Base-by-base conservation (phyloP, 2,329 filamentous ascomycete genomes). In the Colletotrichum musae region DNA sequence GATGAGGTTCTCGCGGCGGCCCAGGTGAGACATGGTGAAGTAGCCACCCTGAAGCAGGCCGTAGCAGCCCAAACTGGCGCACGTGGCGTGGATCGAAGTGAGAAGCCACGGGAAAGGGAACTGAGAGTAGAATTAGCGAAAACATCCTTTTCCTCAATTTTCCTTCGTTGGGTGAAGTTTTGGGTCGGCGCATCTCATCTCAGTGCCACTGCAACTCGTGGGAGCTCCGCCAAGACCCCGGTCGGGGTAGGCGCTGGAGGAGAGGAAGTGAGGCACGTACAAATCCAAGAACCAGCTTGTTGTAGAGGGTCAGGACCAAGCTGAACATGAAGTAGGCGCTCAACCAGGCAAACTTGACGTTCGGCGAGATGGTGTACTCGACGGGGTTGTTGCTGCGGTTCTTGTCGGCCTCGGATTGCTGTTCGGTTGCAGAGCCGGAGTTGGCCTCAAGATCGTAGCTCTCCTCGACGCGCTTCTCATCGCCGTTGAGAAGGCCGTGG, bases 41-140 rank as follows among this genome's bases (percentile, higher is more conserved):
- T 85, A 81, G 59, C 87, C 87, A 64, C 82, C 76, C 67, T 84
- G 80, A 73, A 88, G 80, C 75, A 90, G 84, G 65, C 80, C 74
- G 64, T 82, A 85, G 68, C 87, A 89, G 66, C 89, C 89, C n/a
- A 86, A 70, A 24, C 86, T 85, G 18, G 88, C 87, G 56, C 86
- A 87, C n/a, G 84, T 81, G 13, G 88, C 83, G 74, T 91, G 88
- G 18, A 89, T 79, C 59, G 86, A 85, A 1, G 88, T 91, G 45
- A 91, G 78, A 18, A 91, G 84, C 86, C 88, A 91, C 52, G 89
- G 88, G 74, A 88, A 89, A 53, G 83, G 79, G 72, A 90, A 89
- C 85, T 89, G 68, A 41, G 68, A 36, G 12, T 13, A 21, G 24
- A 5, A 57, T 73, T 58, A 73, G 72, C 16, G 18, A 24, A 51